Evolutionary conservation across 202 grass and related monocot genomes (phyloP).

Genomic region (Zoysia matrella): DNA sequence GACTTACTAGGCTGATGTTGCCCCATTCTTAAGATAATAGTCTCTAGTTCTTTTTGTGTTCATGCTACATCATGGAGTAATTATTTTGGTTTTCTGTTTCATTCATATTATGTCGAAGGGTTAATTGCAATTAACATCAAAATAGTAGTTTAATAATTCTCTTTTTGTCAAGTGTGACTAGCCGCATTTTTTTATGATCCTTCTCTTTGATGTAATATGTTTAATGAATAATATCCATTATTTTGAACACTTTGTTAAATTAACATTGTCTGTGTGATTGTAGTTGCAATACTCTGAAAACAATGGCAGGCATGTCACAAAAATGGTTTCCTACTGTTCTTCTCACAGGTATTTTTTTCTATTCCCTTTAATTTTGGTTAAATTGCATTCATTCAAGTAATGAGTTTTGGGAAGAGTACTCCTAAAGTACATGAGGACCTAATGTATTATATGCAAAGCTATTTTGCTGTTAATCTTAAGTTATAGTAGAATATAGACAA

Average conservation of each 20-base stretch:
- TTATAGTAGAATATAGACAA: too few species aligned
- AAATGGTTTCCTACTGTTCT: constrained; percentile 85
- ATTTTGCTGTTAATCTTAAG: too few species aligned
- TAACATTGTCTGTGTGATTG: constrained; percentile 33
- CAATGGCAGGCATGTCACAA: constrained; percentile 65
- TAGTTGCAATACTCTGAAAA: constrained; percentile 81
- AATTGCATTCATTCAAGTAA: constrained; percentile 15
- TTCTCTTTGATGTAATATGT: not conserved
- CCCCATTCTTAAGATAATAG: not conserved
- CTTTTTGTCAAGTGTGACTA: not conserved
- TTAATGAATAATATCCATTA: not conserved
- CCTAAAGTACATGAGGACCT: too few species aligned
- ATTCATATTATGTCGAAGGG: constrained; percentile 19
- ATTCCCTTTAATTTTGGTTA: constrained; percentile 4
- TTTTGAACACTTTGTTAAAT: not conserved
- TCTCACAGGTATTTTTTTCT: constrained; percentile 74
- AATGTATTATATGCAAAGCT: too few species aligned
- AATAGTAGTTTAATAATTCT: not conserved
- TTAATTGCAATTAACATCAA: not conserved
- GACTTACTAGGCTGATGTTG: constrained; percentile 3
- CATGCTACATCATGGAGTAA: constrained; percentile 7
- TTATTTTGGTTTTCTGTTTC: not conserved
- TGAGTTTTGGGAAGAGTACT: not conserved
- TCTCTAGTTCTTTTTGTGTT: not conserved
- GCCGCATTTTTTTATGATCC: constrained; percentile 1